Base-by-base conservation (phyloP, 768 basidiomycete genomes). In the Naganishia onofrii region DNA sequence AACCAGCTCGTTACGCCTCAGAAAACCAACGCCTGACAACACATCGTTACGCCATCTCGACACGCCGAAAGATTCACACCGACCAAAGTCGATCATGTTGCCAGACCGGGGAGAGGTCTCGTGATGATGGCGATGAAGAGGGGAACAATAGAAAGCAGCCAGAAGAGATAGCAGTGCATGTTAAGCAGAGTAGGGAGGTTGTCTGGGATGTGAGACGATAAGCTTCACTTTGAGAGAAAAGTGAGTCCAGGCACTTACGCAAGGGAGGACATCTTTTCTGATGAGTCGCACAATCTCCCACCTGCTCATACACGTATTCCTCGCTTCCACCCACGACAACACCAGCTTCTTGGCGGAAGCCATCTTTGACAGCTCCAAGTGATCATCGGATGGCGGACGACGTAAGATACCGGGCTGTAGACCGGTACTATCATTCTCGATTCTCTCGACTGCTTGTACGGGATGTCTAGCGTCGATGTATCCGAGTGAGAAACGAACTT, bases 401-500 rank as follows among this genome's bases (percentile, higher is more conserved):
- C 42, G 42, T 17, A 42, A 42, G 42, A 42, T 42, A 7, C 42
- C 42, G 2, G 15, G 42, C 13, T 42, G 42, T 15, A 42, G 15
- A 15, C 42, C 42, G 42, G 7, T 42, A 8, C 42, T n/a, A 6
- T 56, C 55, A 21, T 29, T 26, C 19, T 26, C 55, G 55, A 56
- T 56, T 32, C 31, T 31, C 26, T 56, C 55, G 13, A 56, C 28
- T 19, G 28, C 28, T 56, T 56, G 28, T 1, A 21, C 28, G 31
- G 32, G 55, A 26, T 56, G 55, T 19, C n/a, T 56, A 17, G 55
- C 55, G 17, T 56, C 55, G 9, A 56, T 32, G 31, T 56, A 56
- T 6, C 55, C 55, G 26, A 56, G 55, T n/a, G 55, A 56, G 55
- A 56, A 56, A 5, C 55, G 55, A 7, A 56, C 32, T 32, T 56